Conservation (phyloP, 345 rosid genomes). For the Orychophragmus violaceus region DNA sequence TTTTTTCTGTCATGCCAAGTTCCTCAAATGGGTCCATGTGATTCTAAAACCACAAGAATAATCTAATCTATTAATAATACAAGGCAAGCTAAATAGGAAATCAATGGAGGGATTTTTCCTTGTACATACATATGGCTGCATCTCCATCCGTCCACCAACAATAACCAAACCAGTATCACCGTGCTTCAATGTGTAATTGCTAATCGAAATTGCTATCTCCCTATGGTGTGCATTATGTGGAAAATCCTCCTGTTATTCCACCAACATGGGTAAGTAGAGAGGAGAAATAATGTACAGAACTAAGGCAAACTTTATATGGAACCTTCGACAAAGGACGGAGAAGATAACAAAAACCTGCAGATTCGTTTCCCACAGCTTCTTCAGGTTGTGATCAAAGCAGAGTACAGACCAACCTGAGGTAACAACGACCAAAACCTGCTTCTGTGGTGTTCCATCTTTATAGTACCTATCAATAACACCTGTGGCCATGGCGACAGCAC, state of each 20-base stretch:
- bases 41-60: no score
- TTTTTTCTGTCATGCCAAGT: constrained; percentile 58
- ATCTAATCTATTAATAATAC: neutral
- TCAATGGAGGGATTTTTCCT: neutral
- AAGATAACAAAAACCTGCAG: constrained; percentile 53
- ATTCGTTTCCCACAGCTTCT: constrained; percentile 86
- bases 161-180: constrained; percentile 81
- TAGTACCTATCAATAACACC: constrained; percentile 69
- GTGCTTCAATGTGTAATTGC: constrained; percentile 81
- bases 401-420: constrained; percentile 90
- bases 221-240: constrained; percentile 86
- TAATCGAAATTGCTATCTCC: no score
- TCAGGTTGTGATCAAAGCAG: constrained; percentile 94
- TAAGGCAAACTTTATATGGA: neutral
- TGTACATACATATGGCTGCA: constrained; percentile 75
- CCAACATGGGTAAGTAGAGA: no score
- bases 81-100: constrained; percentile 3
- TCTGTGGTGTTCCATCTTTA: constrained; percentile 63
- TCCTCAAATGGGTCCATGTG: constrained; percentile 86
- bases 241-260: constrained; percentile 64
- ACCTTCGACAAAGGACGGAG: neutral
- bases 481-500: constrained; percentile 88
- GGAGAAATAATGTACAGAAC: neutral
- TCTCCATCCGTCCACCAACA: constrained; percentile 93
- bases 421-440: constrained; percentile 93